These are phyloP conservation scores for Naganishia sp. DNA, from an alignment of 1,284 basidiomycete species.

Conservation along the genomic window DNA sequence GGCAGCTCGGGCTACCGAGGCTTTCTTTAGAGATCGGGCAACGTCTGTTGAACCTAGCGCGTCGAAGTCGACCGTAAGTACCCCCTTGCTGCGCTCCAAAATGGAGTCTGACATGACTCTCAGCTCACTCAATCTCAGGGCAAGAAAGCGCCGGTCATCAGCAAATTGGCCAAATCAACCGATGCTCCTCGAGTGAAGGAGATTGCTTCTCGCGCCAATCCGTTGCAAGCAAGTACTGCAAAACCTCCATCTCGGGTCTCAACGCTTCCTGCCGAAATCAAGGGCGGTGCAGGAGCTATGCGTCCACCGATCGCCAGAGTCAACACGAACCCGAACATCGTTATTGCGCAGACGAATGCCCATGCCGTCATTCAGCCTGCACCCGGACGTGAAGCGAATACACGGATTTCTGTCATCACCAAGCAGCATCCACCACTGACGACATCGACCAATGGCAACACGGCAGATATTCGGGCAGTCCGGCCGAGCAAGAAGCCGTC, in stretches of 20 bases:
- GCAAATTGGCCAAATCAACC: conserved; percentile 2
- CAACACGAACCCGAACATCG: conserved; percentile 17
- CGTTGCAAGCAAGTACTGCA: conserved; percentile 8
- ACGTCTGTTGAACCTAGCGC: conserved; percentile 4
- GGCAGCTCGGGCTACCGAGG: conserved; percentile 13
- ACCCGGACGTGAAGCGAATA: background rate
- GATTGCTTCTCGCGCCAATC: background rate
- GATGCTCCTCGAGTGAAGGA: conserved; percentile 9
- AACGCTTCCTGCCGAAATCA: conserved; percentile 17
- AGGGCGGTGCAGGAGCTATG: conserved; percentile 21
- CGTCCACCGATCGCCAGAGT: conserved; percentile 15
- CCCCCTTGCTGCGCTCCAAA: background rate
- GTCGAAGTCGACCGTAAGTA: conserved; percentile 13
- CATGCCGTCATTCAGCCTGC: background rate
- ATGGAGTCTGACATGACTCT: too few relatives aligned
- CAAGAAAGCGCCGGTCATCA: conserved; percentile 1
- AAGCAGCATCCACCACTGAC: conserved; percentile 17
- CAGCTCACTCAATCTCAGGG: conserved; percentile 23
- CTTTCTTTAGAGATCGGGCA: conserved; percentile 11
- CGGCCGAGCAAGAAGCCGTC: conserved; percentile 23
- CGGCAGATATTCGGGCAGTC: conserved; percentile 16
- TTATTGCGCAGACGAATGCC: conserved; percentile 1
- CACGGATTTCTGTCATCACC: conserved; percentile 1
- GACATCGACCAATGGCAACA: conserved; percentile 22
- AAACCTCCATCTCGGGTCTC: conserved; percentile 16